Percentiles rank a stretch among this genome's conserved stretches.
Evolutionary conservation across 345 rosid genomes (phyloP).

Genomic region (Capsella bursapastoris): DNA sequence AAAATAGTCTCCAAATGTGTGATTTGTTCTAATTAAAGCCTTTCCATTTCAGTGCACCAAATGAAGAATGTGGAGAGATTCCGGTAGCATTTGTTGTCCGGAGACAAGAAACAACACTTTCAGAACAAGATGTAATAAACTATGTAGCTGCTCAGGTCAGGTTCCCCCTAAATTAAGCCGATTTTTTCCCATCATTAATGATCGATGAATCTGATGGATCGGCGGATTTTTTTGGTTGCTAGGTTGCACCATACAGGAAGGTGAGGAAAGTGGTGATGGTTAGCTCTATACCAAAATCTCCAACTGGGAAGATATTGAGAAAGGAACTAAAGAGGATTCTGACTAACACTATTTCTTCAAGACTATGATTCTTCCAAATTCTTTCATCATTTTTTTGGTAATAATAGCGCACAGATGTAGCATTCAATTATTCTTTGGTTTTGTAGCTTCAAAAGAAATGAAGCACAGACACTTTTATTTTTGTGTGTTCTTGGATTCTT

Average conservation of each 20-base stretch:
- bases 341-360: constrained; percentile 44
- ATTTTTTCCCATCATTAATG: neutral
- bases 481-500: neutral
- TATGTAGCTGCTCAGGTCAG: constrained; percentile 69
- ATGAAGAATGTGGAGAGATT: constrained; percentile 72
- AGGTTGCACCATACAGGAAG: constrained; percentile 92
- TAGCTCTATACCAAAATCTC: constrained; percentile 67
- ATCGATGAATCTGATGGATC: too few relatives aligned
- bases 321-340: constrained; percentile 58
- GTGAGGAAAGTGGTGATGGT: constrained; percentile 76
- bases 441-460: constrained; percentile 6
- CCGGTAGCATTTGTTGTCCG: constrained; percentile 85
- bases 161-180: neutral
- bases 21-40: neutral
- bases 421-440: constrained; percentile 17
- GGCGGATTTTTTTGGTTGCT: neutral
- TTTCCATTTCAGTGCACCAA: constrained; percentile 47
- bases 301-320: constrained; percentile 82
- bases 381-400: neutral
- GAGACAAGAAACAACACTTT: constrained; percentile 53
- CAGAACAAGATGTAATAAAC: constrained; percentile 55
- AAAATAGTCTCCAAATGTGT: neutral
- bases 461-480: neutral
- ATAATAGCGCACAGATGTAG: constrained; percentile 8
- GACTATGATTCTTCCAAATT: constrained; percentile 46